Conservation (phyloP, 352 stramenopile genomes). For the Elongisporangium prolatum region DNA sequence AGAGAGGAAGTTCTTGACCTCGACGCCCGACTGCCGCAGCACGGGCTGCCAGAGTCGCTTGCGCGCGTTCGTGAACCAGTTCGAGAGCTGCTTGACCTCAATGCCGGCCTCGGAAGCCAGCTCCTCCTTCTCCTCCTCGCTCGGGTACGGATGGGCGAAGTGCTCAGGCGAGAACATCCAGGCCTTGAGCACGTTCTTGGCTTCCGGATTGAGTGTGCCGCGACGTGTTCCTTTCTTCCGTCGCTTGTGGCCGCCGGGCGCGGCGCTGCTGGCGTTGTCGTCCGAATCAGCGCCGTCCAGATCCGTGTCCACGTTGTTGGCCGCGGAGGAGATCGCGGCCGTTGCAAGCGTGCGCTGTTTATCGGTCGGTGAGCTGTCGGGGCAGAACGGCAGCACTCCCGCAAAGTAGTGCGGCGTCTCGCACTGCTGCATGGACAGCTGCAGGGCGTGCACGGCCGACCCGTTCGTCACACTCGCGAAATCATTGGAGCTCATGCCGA, state of each 20-base stretch:
- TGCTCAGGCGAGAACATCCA: constrained; percentile 89
- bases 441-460: constrained; percentile 10
- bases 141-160: constrained; percentile 85
- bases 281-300: constrained; percentile 5
- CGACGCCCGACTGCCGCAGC: constrained; percentile 79
- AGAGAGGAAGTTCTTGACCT: constrained; percentile 87
- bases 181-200: constrained; percentile 84
- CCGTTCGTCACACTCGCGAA: background rate
- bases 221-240: constrained; percentile 78
- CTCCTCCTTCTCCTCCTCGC: constrained; percentile 86
- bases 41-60: constrained; percentile 86
- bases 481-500: constrained; percentile 8
- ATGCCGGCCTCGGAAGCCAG: constrained; percentile 74
- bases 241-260: constrained; percentile 20
- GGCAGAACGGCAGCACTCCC: constrained; percentile 16
- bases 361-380: constrained; percentile 34
- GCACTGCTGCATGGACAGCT: constrained; percentile 26
- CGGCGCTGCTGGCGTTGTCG: background rate
- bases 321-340: constrained; percentile 1
- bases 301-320: constrained; percentile 17
- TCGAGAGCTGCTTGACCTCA: constrained; percentile 86
- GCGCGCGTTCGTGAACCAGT: constrained; percentile 89
- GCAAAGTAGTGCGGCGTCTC: constrained; percentile 29
- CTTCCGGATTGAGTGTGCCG: constrained; percentile 76
- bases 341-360: constrained; percentile 22